These are phyloP conservation scores for Vachellia pachyceras DNA, from an alignment of 306 rosid species.

Conservation along the genomic window DNA sequence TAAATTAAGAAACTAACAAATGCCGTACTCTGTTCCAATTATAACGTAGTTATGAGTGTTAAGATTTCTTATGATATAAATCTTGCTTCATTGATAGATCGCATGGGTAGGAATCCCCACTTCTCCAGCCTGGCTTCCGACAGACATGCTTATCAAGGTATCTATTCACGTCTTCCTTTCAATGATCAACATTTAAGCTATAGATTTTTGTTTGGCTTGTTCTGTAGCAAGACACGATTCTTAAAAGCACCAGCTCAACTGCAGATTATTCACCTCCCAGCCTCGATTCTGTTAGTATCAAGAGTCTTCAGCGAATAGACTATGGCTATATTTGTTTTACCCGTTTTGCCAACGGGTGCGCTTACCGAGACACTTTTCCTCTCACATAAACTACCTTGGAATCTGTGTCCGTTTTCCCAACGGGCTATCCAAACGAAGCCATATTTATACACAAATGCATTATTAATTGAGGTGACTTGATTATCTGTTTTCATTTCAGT, in stretches of 20 bases:
- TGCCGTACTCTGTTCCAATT: slow-evolving; percentile 15
- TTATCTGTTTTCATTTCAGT: slow-evolving; percentile 56
- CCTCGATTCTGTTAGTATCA: background rate
- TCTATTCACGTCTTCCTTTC: slow-evolving; percentile 22
- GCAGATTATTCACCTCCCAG: slow-evolving; percentile 9
- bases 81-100: slow-evolving; percentile 49
- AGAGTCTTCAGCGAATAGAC: too few relatives aligned
- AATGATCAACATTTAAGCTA: background rate
- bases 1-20: slow-evolving; percentile 19
- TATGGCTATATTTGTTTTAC: too few relatives aligned
- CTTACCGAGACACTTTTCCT: too few relatives aligned
- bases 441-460: background rate
- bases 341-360: too few relatives aligned
- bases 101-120: slow-evolving; percentile 98
- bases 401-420: too few relatives aligned
- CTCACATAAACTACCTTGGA: too few relatives aligned
- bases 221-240: background rate
- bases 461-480: slow-evolving; percentile 9
- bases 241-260: background rate
- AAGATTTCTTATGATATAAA: slow-evolving; percentile 17
- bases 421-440: too few relatives aligned
- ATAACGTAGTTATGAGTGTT: background rate
- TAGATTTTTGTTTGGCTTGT: slow-evolving; percentile 1
- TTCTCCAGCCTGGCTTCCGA: slow-evolving; percentile 99
- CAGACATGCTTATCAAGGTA: slow-evolving; percentile 95